Evolutionary conservation across 73 alveolate genomes (phyloP), one percentile per base, ranked within the genome.

Genomic region (Breviolum minutum): DNA sequence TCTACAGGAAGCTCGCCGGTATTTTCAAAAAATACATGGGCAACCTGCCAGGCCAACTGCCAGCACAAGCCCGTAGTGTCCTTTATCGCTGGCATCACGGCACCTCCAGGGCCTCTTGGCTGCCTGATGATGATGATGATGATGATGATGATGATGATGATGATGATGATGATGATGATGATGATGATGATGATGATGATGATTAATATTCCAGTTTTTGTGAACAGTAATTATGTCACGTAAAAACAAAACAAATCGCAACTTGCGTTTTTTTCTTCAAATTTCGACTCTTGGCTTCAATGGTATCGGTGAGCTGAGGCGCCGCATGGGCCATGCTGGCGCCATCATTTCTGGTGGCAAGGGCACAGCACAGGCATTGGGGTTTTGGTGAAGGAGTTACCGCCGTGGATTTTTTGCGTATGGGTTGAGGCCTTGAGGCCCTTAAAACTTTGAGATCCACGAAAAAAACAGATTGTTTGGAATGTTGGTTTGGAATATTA

Each of bases 291-390:
- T 14, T 24, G 24, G 63, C 61, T 22, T 8, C 16, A 27, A 7
- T 17, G 32, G 20, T 6, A 32, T 27, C 20, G 19, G 32, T 13
- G 13, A 17, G 17, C 68, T 84, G 40, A 87, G 97, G 79, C 97
- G 97, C 99, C 99, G 99, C 99, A 99, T 99, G 99, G 99, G 99
- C 73, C 99, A 99, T 99, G 99, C 99, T 61, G 99, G 99, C 87
- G 99, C 99, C 99, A 99, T 99, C 99, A 99, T 99, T 98, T 99
- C 99, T 22, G 99, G 99, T 95, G 99, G 99, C 95, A 99, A 99
- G 99, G 99, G 99, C 82, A 93, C 99, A 22, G 99, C 99, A 98
- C 99, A 85, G 99, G 99, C 66, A 10, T 4, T 7, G 32, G 87
- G 70, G 62, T 8, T 61, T 13, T 20, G 87, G 86, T 14, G 86